Evolutionary conservation across 2,329 filamentous ascomycete species (phyloP).

Genomic region (Exophiala spinifera): DNA sequence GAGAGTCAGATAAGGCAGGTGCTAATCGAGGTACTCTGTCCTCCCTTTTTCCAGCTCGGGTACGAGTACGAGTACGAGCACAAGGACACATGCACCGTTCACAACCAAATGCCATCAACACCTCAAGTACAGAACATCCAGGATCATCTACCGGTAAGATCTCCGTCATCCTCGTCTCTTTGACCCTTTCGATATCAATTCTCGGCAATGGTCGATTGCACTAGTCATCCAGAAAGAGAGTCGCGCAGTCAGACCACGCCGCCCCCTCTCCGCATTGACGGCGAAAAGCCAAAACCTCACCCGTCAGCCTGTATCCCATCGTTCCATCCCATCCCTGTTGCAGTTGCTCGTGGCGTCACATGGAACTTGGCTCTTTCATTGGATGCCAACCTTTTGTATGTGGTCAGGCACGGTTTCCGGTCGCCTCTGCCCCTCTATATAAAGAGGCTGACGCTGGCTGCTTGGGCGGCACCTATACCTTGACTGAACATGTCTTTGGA

Average conservation of each 20-base stretch:
- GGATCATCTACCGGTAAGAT: not conserved
- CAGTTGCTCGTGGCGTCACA: not conserved
- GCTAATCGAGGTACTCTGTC: too few species aligned
- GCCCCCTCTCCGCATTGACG: not conserved
- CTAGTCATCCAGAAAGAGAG: not conserved
- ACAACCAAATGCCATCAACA: not conserved
- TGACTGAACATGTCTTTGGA: not conserved
- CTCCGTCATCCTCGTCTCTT: not conserved
- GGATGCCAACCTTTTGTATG: not conserved
- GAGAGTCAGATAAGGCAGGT: too few species aligned
- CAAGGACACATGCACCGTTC: too few species aligned
- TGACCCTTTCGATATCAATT: not conserved
- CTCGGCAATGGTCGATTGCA: not conserved
- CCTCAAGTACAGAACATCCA: not conserved
- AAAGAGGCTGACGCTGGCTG: too few species aligned
- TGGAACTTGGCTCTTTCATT: not conserved
- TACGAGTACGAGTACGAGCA: too few species aligned
- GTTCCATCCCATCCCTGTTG: not conserved
- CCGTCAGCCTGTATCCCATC: not conserved
- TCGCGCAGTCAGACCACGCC: not conserved
- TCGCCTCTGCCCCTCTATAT: too few species aligned
- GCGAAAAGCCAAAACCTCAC: not conserved
- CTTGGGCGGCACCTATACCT: too few species aligned
- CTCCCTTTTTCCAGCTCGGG: too few species aligned
- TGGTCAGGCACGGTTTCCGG: too few species aligned